Evolutionary conservation across 768 basidiomycete genomes (phyloP).

Genomic region (Mycena sanguinolenta): DNA sequence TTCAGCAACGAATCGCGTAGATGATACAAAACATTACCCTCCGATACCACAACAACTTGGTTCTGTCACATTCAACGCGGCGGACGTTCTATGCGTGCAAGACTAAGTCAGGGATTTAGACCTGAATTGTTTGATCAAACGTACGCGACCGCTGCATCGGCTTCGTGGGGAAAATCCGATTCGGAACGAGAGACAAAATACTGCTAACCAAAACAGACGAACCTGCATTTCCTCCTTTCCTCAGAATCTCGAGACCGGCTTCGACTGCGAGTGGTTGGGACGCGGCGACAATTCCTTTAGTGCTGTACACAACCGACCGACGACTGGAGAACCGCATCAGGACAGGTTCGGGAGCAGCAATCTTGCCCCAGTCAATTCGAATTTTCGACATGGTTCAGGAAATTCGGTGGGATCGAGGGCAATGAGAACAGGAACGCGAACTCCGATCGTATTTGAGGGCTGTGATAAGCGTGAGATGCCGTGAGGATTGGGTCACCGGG

Average conservation of each 20-base stretch:
- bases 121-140: background rate
- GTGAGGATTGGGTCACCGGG: conserved; percentile 4
- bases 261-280: conserved; percentile 93
- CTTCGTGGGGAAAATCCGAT: conserved; percentile 52
- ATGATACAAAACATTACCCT: conserved; percentile 63
- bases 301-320: conserved; percentile 87
- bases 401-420: conserved; percentile 6
- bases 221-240: conserved; percentile 97
- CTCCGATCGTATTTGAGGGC: conserved; percentile 3
- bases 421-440: background rate
- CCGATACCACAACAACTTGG: conserved; percentile 93
- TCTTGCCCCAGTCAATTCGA: conserved; percentile 66
- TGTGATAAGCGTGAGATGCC: background rate
- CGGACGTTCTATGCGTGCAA: conserved; percentile 64
- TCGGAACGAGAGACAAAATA: conserved; percentile 1
- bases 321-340: conserved; percentile 86
- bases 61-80: conserved; percentile 92
- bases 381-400: conserved; percentile 50
- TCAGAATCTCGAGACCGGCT: conserved; percentile 92
- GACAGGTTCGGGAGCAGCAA: conserved; percentile 75
- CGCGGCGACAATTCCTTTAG: conserved; percentile 88
- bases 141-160: conserved; percentile 91
- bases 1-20: conserved; percentile 1
- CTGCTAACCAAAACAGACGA: conserved; percentile 34
- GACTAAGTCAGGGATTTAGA: background rate